Percentiles rank a stretch among this genome's conserved stretches.
Evolutionary conservation across 2,329 filamentous ascomycete species (phyloP).

Genomic region (Leptographium procerum): DNA sequence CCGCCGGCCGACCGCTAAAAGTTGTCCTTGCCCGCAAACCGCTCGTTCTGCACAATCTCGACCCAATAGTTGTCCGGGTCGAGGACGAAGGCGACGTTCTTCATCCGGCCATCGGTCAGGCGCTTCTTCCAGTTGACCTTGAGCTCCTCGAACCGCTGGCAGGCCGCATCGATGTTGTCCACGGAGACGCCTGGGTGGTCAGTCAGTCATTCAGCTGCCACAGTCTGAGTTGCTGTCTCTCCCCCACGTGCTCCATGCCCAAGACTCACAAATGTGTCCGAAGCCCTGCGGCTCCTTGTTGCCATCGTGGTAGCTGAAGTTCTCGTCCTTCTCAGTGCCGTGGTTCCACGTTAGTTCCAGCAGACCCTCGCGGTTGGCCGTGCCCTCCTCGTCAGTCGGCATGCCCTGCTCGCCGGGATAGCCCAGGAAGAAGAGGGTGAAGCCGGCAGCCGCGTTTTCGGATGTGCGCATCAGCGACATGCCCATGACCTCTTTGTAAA

Average conservation of each 20-base stretch:
- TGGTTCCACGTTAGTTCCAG: slow-evolving; percentile 84
- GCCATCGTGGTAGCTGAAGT: slow-evolving; percentile 82
- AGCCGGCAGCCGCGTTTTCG: slow-evolving; percentile 59
- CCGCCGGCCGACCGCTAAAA: slow-evolving; percentile 21
- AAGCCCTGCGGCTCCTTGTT: slow-evolving; percentile 90
- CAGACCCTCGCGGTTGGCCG: slow-evolving; percentile 55
- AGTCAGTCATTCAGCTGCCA: no score
- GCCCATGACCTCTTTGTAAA: slow-evolving; percentile 77
- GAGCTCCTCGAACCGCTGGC: slow-evolving; percentile 70
- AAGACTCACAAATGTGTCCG: slow-evolving; percentile 72
- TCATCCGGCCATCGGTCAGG: slow-evolving; percentile 84
- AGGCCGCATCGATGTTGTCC: slow-evolving; percentile 81
- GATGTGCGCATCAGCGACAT: slow-evolving; percentile 70
- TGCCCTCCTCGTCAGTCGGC: slow-evolving; percentile 38
- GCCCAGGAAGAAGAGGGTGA: slow-evolving; percentile 88
- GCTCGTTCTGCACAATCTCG: slow-evolving; percentile 69
- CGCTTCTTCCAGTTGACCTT: slow-evolving; percentile 90
- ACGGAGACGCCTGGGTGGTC: slow-evolving; percentile 55
- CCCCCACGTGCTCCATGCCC: neutral
- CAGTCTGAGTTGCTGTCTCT: no score
- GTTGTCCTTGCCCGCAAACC: slow-evolving; percentile 41
- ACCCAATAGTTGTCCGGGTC: slow-evolving; percentile 85
- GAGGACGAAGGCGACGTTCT: slow-evolving; percentile 82
- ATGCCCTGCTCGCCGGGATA: slow-evolving; percentile 52
- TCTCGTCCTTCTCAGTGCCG: slow-evolving; percentile 72